Conservation (phyloP, 2,329 filamentous ascomycete genomes). For the Gyromitra esculenta region DNA sequence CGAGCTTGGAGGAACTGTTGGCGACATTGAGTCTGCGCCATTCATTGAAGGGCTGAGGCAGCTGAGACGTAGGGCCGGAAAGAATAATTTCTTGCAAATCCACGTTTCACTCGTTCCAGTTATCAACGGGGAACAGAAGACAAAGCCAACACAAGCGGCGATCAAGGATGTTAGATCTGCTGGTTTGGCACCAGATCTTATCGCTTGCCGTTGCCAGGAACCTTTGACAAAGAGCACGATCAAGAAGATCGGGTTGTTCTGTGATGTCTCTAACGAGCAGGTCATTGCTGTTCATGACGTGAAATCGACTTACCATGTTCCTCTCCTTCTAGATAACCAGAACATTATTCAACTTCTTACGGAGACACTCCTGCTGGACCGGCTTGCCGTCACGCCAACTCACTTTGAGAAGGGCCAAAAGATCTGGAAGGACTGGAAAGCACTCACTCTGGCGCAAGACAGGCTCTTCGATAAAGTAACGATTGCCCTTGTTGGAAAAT, state of each 20-base stretch:
- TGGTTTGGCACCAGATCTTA: conserved; percentile 67
- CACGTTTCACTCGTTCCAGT: conserved; percentile 89
- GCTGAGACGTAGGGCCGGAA: conserved; percentile 75
- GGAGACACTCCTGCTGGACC: conserved; percentile 72
- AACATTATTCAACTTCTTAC: conserved; percentile 75
- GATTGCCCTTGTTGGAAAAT: conserved; percentile 93
- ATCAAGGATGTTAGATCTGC: conserved; percentile 85
- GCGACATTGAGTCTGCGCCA: conserved; percentile 86
- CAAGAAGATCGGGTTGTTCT: conserved; percentile 87
- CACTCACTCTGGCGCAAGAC: conserved; percentile 73
- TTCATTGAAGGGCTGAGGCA: conserved; percentile 89
- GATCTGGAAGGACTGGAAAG: conserved; percentile 84
- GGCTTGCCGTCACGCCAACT: conserved; percentile 65
- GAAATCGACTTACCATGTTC: conserved; percentile 90
- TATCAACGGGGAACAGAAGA: conserved; percentile 83
- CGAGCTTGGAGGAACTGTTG: conserved; percentile 68
- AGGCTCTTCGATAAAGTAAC: conserved; percentile 74
- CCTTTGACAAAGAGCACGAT: conserved; percentile 78
- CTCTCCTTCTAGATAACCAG: conserved; percentile 87
- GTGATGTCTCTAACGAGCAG: conserved; percentile 84
- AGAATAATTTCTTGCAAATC: conserved; percentile 85
- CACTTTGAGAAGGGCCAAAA: conserved; percentile 71
- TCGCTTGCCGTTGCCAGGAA: conserved; percentile 89
- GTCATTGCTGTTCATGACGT: conserved; percentile 90
- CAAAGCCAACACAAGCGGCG: conserved; percentile 93